Evolutionary conservation across 2,329 filamentous ascomycete species (phyloP), one percentile per base, ranked within the genome.

Genomic region (Hyphodiscus sp.): DNA sequence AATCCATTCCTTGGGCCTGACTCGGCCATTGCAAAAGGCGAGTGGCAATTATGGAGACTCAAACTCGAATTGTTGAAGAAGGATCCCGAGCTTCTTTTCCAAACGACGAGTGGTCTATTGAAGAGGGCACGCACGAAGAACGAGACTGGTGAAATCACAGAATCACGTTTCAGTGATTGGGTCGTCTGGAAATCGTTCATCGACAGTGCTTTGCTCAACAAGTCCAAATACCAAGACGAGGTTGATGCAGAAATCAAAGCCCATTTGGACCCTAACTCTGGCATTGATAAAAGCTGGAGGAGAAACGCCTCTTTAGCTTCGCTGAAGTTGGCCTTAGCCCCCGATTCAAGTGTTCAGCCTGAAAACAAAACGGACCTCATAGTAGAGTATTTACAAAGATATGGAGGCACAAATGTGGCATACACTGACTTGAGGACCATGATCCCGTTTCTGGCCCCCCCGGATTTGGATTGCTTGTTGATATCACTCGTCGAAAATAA

Each of bases 261-360:
- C 19, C 65, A 69, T 53, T 48, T 67, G 41, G 61, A 65, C 38
- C 61, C 61, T 41, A 47, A 47, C 15, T 65, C 61, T 30, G 60
- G 61, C 16, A 58, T 68, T 41, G 67, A 68, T 46, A 69, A 69
- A 43, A 66, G 62, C 20, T 68, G 63, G 61, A 61, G 59, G 54
- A 58, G 67, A 56, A 69, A 69, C 56, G 67, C 66, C 6, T 66
- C 64, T 41, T 52, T 69, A 9, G 65, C 67, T 10, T 57, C 51
- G 55, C 57, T 67, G 3, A 63, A 57, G 18, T 50, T 63, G 29
- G 51, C 55, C 18, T 65, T 67, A 42, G 57, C 60, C 41, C 54
- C 16, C 20, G 46, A 33, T 29, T 47, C 33, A 3, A 16, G 51
- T n/a, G 57, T 58, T 41, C 45, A 20, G 13, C 15, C 43, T 19